Evolutionary conservation across 2,329 filamentous ascomycete species (phyloP), one percentile per base, ranked within the genome.

Genomic region (Ophidiomyces ophidiicola): DNA sequence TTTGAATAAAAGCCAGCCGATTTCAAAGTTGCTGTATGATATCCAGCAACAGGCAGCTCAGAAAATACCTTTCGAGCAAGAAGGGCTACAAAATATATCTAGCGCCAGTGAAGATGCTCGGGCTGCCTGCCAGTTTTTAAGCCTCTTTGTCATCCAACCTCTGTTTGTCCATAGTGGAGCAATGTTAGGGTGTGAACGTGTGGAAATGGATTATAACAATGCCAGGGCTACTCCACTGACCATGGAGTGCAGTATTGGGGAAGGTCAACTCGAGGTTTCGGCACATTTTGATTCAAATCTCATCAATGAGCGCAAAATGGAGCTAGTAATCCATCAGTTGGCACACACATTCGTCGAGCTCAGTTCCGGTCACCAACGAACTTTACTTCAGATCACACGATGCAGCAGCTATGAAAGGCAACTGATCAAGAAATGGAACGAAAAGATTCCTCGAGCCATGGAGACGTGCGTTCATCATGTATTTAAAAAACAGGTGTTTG

Each of bases 21-120:
- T 15, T n/a, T 12, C 2, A 0, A 63, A 71, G 24, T 76, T 69
- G 41, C 56, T 79, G 4, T 62, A 68, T 31, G 53, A 59, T 62
- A 78, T 4, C 72, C 76, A 28, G 53, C 56, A 47, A 41, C 58
- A 30, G 37, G 65, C 45, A 70, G 69, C 25, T 28, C 25, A n/a
- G 4, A 62, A 57, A 25, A 53, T 66, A 2, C 59, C 63, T 58
- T n/a, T n/a, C n/a, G n/a, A n/a, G n/a, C n/a, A n/a, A n/a, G n/a
- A n/a, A n/a, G n/a, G n/a, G n/a, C n/a, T n/a, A n/a, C n/a, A n/a
- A n/a, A n/a, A n/a, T n/a, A n/a, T n/a, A n/a, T n/a, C n/a, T n/a
- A n/a, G n/a, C n/a, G n/a, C n/a, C n/a, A n/a, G n/a, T n/a, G n/a
- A n/a, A n/a, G n/a, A n/a, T n/a, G n/a, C n/a, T n/a, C n/a, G n/a